phyloP scores from a whole-genome alignment of 1,284 basidiomycete genomes.

The Gomphus bonarii region DNA sequence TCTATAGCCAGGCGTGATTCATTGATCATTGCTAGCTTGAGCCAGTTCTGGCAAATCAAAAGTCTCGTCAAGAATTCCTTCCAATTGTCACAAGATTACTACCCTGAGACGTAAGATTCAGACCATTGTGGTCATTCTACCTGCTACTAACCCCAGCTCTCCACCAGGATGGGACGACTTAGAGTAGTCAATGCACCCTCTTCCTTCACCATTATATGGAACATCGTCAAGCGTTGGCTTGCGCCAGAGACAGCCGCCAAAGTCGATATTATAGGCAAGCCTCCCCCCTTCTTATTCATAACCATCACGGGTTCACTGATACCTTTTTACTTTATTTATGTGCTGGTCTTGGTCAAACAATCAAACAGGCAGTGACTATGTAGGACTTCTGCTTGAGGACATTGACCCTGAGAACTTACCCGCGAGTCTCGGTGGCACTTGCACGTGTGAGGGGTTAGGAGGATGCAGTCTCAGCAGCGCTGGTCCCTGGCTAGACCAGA shows the following conservation, averaged over 20 bases:
- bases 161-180: slow-evolving; percentile 52
- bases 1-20: slow-evolving; percentile 15
- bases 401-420: slow-evolving; percentile 46
- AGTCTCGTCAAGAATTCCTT: slow-evolving; percentile 45
- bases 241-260: slow-evolving; percentile 61
- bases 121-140: background rate
- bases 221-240: slow-evolving; percentile 55
- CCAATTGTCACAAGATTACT: slow-evolving; percentile 67
- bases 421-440: slow-evolving; percentile 32
- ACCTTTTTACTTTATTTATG: background rate
- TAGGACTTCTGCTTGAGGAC: slow-evolving; percentile 39
- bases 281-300: background rate
- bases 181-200: slow-evolving; percentile 59
- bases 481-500: slow-evolving; percentile 59
- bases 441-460: slow-evolving; percentile 41
- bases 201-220: slow-evolving; percentile 63
- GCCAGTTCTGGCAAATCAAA: slow-evolving; percentile 68
- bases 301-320: background rate
- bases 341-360: background rate
- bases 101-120: slow-evolving; percentile 53
- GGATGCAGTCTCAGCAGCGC: slow-evolving; percentile 52
- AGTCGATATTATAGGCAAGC: slow-evolving; percentile 37
- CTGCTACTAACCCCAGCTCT: background rate
- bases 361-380: slow-evolving; percentile 39
- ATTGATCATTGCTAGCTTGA: slow-evolving; percentile 29